phyloP scores from a whole-genome alignment of 2,329 filamentous ascomycete genomes.

The Penicillium corylophilum region DNA sequence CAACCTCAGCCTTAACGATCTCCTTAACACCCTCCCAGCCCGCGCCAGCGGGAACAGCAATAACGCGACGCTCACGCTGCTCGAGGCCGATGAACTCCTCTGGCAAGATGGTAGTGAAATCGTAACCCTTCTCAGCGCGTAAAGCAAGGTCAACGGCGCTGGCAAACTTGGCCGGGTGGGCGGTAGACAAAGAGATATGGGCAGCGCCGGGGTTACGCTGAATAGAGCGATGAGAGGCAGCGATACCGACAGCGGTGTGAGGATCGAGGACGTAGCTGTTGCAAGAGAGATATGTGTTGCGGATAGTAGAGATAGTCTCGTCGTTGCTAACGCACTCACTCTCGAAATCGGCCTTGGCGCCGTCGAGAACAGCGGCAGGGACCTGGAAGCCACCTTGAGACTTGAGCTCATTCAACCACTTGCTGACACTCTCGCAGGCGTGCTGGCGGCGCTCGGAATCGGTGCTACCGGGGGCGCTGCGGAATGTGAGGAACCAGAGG shows the following conservation, averaged over 20 bases:
- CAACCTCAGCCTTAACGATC: conserved; percentile 73
- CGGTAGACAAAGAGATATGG: conserved; percentile 85
- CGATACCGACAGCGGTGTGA: conserved; percentile 84
- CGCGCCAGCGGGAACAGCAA: conserved; percentile 60
- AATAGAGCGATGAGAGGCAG: conserved; percentile 71
- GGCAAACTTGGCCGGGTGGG: conserved; percentile 93
- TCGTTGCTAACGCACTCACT: conserved; percentile 68
- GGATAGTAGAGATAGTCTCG: conserved; percentile 68
- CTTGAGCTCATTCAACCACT: conserved; percentile 81
- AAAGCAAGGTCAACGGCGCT: conserved; percentile 80
- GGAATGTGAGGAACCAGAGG: conserved; percentile 83
- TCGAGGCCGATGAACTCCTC: conserved; percentile 78
- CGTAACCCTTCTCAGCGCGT: conserved; percentile 67
- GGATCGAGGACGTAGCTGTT: conserved; percentile 84
- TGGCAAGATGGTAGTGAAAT: conserved; percentile 76
- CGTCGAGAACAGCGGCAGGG: conserved; percentile 67
- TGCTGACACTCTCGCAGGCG: conserved; percentile 69
- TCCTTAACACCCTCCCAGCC: conserved; percentile 74
- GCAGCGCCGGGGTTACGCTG: conserved; percentile 52
- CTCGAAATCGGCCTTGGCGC: conserved; percentile 72
- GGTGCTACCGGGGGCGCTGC: conserved; percentile 53
- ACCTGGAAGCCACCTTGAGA: conserved; percentile 79
- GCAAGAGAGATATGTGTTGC: conserved; percentile 54
- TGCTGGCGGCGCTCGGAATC: conserved; percentile 48
- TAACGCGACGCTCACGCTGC: conserved; percentile 71